Base-by-base conservation (phyloP, 2,329 filamentous ascomycete species). In the Verticillium nonalfalfae region DNA sequence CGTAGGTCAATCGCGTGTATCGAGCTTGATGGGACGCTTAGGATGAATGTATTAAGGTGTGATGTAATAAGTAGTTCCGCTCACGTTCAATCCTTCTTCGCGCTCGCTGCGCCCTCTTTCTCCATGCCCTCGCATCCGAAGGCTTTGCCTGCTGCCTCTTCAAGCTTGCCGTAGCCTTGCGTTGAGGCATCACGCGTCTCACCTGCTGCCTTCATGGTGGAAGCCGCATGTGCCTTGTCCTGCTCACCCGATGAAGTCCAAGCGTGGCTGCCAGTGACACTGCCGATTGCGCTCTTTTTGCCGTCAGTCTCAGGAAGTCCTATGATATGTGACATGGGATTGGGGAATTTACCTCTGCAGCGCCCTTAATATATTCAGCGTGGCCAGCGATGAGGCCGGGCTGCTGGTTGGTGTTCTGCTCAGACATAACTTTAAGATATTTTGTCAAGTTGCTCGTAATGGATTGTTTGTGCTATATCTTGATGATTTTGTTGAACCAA, bases 111-210 rank as follows among this genome's bases (percentile, higher is more conserved):
- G 0, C 86, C 87, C 72, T 89, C 86, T 60, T 81, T 79, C 72
- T 83, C 76, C 88, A 91, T 90, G 0, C 88, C 88, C 72, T 88
- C 85, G 66, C 88, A 91, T 0, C 88, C 88, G 0, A 85, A 81
- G 0, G 82, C 73, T 68, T 83, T 84, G 6, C 88, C 88, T 0
- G 85, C 83, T 57, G 86, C 69, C 76, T 90, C 84, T 71, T 91
- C 88, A 2, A 79, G 78, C 68, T 82, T 85, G 39, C 88, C 88
- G 60, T 81, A 85, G 0, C 87, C 87, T 54, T 82, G 75, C 6
- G 72, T 69, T 2, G 73, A 67, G 1, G 81, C 71, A 66, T 90
- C 84, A 26, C 87, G 79, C 59, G 80, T 73, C 66, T 85, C 80
- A 62, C 79, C 77, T 1, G 85, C 87, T 9, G 78, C 75, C 73